Evolutionary conservation across 2,329 filamentous ascomycete genomes (phyloP), one percentile per base, ranked within the genome.

Genomic region (Plenodomus tracheiphilus): DNA sequence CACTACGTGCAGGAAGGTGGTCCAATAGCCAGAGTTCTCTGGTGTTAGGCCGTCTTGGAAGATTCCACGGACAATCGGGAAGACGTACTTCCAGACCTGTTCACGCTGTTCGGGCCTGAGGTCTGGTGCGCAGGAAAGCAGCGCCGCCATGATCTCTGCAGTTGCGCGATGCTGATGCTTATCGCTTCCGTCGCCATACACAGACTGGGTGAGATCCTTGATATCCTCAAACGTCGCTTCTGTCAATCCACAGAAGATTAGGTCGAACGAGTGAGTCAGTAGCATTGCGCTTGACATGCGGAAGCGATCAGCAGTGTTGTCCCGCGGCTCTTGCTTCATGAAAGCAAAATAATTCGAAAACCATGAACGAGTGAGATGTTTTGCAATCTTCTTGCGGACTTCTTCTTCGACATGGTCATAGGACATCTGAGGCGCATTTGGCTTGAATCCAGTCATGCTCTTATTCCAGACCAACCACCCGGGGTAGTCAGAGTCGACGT

Each of bases 131-230:
- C 89, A 90, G 15, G 86, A 85, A 20, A 99, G 79, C 62, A 99
- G 74, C 4, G 90, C 92, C 13, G 89, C 91, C 41, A 99, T 77
- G 47, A 99, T 97, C 74, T 99, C 94, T 0, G 94, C 85, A 2
- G 94, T 96, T 15, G 94, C 94, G 43, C 94, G 89, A 70, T 99
- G 94, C 70, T 99, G 93, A 71, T 99, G 94, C 74, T 97, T 97
- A 70, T 99, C 94, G 62, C 86, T 94, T 9, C 95, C 94, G 70
- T 99, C 93, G 13, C 87, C 93, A 65, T 91, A 97, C 0, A 95
- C 85, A 2, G 84, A 83, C 49, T 82, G 78, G 4, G 89, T 84
- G 51, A 97, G 79, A 60, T 92, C 86, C 66, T 93, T 88, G 70
- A 99, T 86, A 46, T 99, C 94, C 5, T 93, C 85, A 62, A 97